phyloP scores from a whole-genome alignment of 768 basidiomycete species.

The Cubamyces sp. region DNA sequence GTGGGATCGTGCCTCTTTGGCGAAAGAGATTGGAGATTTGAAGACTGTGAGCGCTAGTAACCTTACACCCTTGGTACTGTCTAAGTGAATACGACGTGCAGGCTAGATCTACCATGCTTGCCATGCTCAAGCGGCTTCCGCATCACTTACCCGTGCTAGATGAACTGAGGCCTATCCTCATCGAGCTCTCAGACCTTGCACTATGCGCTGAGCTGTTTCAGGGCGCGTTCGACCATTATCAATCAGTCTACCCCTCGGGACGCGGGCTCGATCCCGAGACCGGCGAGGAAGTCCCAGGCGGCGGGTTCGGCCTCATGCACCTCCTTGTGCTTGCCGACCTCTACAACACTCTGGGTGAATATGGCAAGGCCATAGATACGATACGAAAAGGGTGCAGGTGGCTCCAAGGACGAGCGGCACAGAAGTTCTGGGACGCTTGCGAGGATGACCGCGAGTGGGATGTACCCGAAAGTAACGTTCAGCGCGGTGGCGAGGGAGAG shows the following conservation, averaged over 20 bases:
- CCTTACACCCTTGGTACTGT: background rate
- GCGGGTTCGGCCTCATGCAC: slow-evolving; percentile 62
- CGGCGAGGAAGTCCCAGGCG: slow-evolving; percentile 31
- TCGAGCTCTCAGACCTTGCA: slow-evolving; percentile 68
- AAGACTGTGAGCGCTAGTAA: slow-evolving; percentile 52
- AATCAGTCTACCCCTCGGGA: slow-evolving; percentile 51
- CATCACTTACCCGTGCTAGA: slow-evolving; percentile 80
- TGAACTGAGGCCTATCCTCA: slow-evolving; percentile 77
- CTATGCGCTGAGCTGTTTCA: slow-evolving; percentile 72
- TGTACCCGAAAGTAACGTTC: slow-evolving; percentile 40
- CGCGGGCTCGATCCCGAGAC: slow-evolving; percentile 42
- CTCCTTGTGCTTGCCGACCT: slow-evolving; percentile 87
- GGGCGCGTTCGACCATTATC: slow-evolving; percentile 74
- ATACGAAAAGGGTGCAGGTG: slow-evolving; percentile 83
- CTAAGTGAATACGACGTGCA: slow-evolving; percentile 27
- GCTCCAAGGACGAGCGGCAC: slow-evolving; percentile 82
- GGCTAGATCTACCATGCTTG: slow-evolving; percentile 67
- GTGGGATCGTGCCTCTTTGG: slow-evolving; percentile 87
- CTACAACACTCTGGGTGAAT: slow-evolving; percentile 70
- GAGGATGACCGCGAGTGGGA: slow-evolving; percentile 93
- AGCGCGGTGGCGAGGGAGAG: slow-evolving; percentile 41
- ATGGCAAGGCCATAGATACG: slow-evolving; percentile 66
- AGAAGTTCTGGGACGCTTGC: slow-evolving; percentile 78
- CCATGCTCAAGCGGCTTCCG: slow-evolving; percentile 74
- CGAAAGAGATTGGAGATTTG: slow-evolving; percentile 74